Percentiles rank a stretch among this genome's conserved stretches.
Conservation (phyloP, 768 basidiomycete species). For the Kockovaella imperatae region DNA sequence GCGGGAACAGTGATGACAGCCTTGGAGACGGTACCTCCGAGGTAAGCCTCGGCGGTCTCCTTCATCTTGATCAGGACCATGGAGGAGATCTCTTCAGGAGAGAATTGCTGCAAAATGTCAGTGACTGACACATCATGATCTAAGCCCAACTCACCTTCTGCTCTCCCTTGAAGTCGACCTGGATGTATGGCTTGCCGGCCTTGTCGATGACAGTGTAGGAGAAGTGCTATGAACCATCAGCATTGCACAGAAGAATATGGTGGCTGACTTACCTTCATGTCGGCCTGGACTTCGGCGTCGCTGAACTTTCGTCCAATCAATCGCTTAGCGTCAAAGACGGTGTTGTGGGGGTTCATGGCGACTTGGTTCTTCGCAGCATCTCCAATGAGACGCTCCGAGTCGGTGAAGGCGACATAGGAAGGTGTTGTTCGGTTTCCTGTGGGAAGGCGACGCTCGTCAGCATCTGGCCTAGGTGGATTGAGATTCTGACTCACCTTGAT, state of each 20-base stretch:
- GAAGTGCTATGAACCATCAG: no score
- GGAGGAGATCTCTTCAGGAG: constrained; percentile 87
- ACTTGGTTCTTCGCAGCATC: constrained; percentile 96
- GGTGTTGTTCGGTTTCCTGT: constrained; percentile 92
- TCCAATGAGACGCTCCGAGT: constrained; percentile 92
- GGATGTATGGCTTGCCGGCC: constrained; percentile 69
- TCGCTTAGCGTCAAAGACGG: constrained; percentile 97
- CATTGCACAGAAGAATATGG: no score
- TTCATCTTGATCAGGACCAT: constrained; percentile 98
- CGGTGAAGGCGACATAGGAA: constrained; percentile 91
- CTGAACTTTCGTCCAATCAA: constrained; percentile 64
- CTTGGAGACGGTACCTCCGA: constrained; percentile 90
- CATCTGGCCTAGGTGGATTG: no score
- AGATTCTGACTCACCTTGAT: no score
- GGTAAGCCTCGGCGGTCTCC: constrained; percentile 97
- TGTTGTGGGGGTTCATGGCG: constrained; percentile 96
- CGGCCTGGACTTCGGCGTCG: constrained; percentile 50
- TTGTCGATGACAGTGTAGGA: constrained; percentile 70
- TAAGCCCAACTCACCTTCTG: constrained; percentile 55
- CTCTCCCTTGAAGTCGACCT: constrained; percentile 71
- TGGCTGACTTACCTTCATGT: no score
- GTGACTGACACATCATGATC: neutral
- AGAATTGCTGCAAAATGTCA: constrained; percentile 51
- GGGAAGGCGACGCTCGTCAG: no score
- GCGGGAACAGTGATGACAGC: constrained; percentile 98